A percentile compares a stretch with the other conserved stretches of the same genome.
Evolutionary conservation across 192 early-diverging fungal species (phyloP).

Genomic region (Podila verticillata): DNA sequence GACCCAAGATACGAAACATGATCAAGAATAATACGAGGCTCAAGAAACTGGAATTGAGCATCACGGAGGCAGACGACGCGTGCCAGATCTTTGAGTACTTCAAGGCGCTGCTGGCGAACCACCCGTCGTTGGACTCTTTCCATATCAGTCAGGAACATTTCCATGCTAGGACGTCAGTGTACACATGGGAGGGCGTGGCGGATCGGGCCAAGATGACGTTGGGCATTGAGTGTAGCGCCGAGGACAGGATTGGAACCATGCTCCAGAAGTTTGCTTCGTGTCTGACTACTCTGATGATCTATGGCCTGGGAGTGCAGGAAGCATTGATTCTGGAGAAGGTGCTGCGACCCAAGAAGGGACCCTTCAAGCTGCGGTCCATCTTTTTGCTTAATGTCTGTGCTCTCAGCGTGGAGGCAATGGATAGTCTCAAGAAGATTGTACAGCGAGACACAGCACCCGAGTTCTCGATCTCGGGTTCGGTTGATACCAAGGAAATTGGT

Average conservation of each 20-base stretch:
- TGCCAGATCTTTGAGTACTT: conserved; percentile 47
- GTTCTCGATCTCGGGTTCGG: conserved; percentile 24
- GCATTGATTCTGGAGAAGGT: conserved; percentile 34
- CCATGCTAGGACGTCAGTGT: conserved; percentile 18
- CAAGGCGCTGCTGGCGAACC: conserved; percentile 24
- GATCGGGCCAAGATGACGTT: conserved; percentile 41
- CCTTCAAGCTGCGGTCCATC: conserved; percentile 25
- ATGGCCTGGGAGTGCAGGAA: conserved; percentile 24
- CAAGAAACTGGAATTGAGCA: conserved; percentile 18
- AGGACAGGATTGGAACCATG: conserved; percentile 41
- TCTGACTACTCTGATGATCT: conserved; percentile 20
- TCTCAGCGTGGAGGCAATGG: conserved; percentile 10
- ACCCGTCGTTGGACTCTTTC: conserved; percentile 23
- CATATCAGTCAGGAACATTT: conserved; percentile 23
- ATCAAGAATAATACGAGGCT: conserved; percentile 31
- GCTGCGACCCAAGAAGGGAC: conserved; percentile 23
- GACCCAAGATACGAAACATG: conserved; percentile 40
- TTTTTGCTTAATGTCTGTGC: conserved; percentile 15
- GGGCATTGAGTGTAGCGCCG: conserved; percentile 19
- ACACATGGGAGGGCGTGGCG: conserved; percentile 30
- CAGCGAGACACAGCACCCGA: conserved; percentile 1
- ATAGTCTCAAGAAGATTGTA: conserved; percentile 27
- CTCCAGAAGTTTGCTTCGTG: conserved; percentile 35
- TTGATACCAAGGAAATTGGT: background rate
- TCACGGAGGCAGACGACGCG: conserved; percentile 21